A percentile compares a stretch with the other conserved stretches of the same genome.
Evolutionary conservation across 192 early-diverging fungal species (phyloP).

Genomic region (Gryganskiella cystojenkinii): DNA sequence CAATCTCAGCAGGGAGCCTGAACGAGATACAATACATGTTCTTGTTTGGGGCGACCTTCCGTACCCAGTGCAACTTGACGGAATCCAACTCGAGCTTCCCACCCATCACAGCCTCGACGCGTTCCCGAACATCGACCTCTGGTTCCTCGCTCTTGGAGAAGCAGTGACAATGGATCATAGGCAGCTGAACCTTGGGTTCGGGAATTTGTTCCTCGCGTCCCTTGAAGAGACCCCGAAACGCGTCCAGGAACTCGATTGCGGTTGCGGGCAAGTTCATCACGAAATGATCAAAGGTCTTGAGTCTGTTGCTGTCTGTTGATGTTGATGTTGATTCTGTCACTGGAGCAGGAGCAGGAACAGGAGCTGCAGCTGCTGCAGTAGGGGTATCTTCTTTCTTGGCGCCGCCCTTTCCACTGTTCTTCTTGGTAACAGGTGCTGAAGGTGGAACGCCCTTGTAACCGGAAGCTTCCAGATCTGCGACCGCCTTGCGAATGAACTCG

Average conservation of each 20-base stretch:
- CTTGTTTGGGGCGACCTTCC: conserved; percentile 98
- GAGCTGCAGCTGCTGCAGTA: conserved; percentile 15
- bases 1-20: conserved; percentile 78
- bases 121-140: conserved; percentile 73
- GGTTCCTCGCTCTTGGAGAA: conserved; percentile 86
- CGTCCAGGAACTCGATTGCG: conserved; percentile 96
- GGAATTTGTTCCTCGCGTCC: conserved; percentile 58
- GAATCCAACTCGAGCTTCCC: conserved; percentile 27
- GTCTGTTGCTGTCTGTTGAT: conserved; percentile 14
- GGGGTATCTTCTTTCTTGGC: conserved; percentile 25
- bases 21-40: conserved; percentile 98
- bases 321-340: conserved; percentile 9
- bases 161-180: conserved; percentile 94
- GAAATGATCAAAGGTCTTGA: conserved; percentile 90
- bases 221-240: conserved; percentile 85
- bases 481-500: conserved; percentile 85
- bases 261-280: conserved; percentile 99
- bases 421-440: conserved; percentile 11
- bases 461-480: conserved; percentile 68
- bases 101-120: conserved; percentile 37
- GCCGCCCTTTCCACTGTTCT: conserved; percentile 31
- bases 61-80: conserved; percentile 79
- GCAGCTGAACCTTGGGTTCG: conserved; percentile 64
- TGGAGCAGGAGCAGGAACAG: conserved; percentile 25
- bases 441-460: conserved; percentile 31